Conservation (phyloP, 345 rosid species). For the Gossypium herbaceum region DNA sequence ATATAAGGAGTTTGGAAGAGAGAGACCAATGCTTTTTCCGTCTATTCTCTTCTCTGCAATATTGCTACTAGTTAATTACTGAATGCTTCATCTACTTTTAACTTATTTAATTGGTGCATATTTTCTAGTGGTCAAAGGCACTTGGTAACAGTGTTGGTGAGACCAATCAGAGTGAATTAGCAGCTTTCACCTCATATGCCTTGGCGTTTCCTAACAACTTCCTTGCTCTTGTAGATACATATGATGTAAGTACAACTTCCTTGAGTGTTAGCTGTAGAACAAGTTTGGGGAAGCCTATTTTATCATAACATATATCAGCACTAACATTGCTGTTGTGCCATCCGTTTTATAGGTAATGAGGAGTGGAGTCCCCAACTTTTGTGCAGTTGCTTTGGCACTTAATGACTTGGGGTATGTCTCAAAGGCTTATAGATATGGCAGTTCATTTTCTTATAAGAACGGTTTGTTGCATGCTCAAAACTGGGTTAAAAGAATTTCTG, state of each 20-base stretch:
- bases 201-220: constrained; percentile 82
- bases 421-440: neutral
- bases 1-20: neutral
- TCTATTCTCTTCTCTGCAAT: neutral
- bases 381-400: constrained; percentile 91
- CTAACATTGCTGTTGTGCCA: constrained; percentile 6
- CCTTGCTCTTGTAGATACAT: constrained; percentile 90
- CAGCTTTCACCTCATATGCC: constrained; percentile 90
- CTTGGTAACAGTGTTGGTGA: constrained; percentile 55
- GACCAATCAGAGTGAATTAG: constrained; percentile 92
- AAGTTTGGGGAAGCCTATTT: neutral
- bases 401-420: constrained; percentile 66
- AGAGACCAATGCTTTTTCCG: neutral
- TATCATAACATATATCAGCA: neutral
- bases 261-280: neutral
- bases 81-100: neutral
- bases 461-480: neutral
- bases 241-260: constrained; percentile 58
- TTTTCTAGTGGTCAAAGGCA: constrained; percentile 58
- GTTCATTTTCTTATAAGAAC: neutral
- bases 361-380: constrained; percentile 90
- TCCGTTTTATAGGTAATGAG: constrained; percentile 57
- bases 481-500: neutral
- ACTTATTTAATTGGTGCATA: constrained; percentile 18
- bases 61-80: neutral